Evolutionary conservation across 75 land plant species (phyloP), one percentile per base, ranked within the genome.

Genomic region (Picea sitchensis): DNA sequence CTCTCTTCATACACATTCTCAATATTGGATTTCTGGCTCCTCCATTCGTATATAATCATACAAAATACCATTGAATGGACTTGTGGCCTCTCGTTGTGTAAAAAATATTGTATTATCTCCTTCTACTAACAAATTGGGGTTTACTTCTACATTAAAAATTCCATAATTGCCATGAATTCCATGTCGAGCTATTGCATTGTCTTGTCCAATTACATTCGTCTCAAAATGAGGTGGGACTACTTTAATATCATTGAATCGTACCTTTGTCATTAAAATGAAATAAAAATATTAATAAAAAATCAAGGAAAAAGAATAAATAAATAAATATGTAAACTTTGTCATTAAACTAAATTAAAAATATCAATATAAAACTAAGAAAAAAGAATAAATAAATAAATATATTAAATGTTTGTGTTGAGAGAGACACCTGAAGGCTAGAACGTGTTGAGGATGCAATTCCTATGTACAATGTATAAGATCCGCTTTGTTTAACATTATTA

Each of bases 1-100:
- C 56, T 9, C 56, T 9, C 11, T 51, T 51, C 2, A 51, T 51
- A 51, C 11, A 1, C 11, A 51, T 51, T 51, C 56, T 51, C 2
- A 51, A 9, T 51, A 11, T 51, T 51, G 12, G 1, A 51, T 51
- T 31, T n/a, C 20, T 41, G 94, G 94, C 58, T 81, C 84, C 79
- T 92, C 93, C 14, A 92, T 72, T 2, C 93, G 90, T 36, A 92
- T 75, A 60, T 92, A 92, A 62, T 92, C 94, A 76, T 92, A 92
- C 92, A 90, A 83, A 23, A 92, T 80, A 36, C 90, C 94, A 51
- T 83, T 86, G 58, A 92, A 85, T 14, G 90, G 88, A 26, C 87
- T 79, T 13, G 73, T 20, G 18, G 83, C 64, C 61, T 86, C 88
- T 1, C 86, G 14, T 62, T 92, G 94, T 11, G 89, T 88, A 61